phyloP scores from a whole-genome alignment of 164 flowering plant genomes.

The Magnolia officinalis region DNA sequence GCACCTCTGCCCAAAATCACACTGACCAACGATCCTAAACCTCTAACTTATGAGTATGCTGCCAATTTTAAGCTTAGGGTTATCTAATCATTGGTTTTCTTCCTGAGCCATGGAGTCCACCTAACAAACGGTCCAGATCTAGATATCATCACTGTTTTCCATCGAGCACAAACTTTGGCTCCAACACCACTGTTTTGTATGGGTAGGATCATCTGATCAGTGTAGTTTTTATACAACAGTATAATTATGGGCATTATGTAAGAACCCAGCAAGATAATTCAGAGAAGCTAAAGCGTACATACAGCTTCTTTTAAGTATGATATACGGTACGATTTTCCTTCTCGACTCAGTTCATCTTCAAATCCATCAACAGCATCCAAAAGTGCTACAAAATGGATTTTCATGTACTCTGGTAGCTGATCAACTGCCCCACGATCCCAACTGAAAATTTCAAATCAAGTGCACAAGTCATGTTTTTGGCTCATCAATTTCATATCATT shows the following conservation, averaged over 20 bases:
- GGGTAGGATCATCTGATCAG: no score
- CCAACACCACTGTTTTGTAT: no score
- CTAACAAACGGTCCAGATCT: not conserved
- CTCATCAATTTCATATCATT: no score
- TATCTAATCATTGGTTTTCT: no score
- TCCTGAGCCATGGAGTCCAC: not conserved
- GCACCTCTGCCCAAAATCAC: no score
- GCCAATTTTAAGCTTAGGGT: no score
- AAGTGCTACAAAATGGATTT: not conserved
- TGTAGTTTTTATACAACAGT: no score
- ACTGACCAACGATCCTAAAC: no score
- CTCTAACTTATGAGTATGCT: no score
- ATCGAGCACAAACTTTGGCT: not conserved
- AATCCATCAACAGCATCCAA: not conserved
- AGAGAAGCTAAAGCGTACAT: not conserved
- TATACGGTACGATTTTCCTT: not conserved
- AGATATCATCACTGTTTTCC: not conserved
- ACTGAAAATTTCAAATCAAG: not conserved
- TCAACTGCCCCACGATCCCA: not conserved
- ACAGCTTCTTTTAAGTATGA: slow-evolving; percentile 3
- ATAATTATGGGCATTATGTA: not conserved
- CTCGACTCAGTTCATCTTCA: not conserved
- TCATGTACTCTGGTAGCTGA: not conserved
- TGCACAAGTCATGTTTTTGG: no score
- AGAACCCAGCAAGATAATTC: not conserved